Base-by-base conservation (phyloP, 768 basidiomycete species). In the Fomitopsis pulvina region DNA sequence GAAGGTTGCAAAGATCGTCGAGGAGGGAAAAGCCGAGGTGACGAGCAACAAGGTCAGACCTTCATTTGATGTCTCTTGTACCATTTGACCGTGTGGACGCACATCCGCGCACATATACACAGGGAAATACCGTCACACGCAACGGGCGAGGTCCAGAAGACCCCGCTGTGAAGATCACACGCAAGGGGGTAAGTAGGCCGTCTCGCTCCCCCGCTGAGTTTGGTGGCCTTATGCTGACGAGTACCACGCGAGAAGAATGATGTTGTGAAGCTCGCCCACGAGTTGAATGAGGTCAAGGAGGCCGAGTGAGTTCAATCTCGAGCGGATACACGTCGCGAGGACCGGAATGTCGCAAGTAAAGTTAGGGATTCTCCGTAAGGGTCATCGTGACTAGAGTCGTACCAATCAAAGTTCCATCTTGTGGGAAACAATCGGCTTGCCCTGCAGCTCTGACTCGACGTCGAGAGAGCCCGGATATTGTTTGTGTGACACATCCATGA, bases 251-350 rank as follows among this genome's bases (percentile, higher is more conserved):
- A 14, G 20, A 26, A 78, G 73, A 78, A 76, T 49, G 68, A 77
- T 52, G 74, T 75, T 2, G 75, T 77, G 41, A 78, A 78, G 68
- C 63, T 74, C 7, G 74, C 74, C 0, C 73, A 76, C 50, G 75
- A 78, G 60, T 52, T 79, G 53, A 72, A 74, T 34, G 67, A 72
- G 51, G 69, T 70, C 11, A 68, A 70, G 40, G 60, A 68, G 7
- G 53, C 60, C n/a, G 47, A 59, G 44, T 47, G 21, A 24, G 14
- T 16, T 16, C 34, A 18, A 6, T n/a, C n/a, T n/a, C n/a, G n/a
- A n/a, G n/a, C n/a, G n/a, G n/a, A n/a, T n/a, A n/a, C n/a, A n/a
- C n/a, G n/a, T 34, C n/a, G 32, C n/a, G 18, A 34, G 10, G 32
- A 34, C n/a, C 10, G 32, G 10, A 34, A 34, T n/a, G 32, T 10